Conservation (phyloP, 495 filamentous ascomycete species). For the Aspergillus heteromorphus region DNA sequence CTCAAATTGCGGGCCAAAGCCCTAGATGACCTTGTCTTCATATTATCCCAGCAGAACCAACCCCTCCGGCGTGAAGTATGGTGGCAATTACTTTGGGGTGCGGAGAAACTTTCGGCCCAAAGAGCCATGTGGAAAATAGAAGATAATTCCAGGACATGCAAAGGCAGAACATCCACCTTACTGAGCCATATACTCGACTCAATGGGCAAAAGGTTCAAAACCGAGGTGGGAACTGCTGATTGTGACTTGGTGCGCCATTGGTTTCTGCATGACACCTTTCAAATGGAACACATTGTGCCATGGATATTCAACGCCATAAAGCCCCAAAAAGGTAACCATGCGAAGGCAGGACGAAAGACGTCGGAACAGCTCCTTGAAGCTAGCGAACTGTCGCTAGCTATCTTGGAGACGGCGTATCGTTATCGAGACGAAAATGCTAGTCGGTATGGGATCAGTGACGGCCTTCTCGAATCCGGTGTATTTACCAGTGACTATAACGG, state of each 20-base stretch:
- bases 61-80: constrained; percentile 55
- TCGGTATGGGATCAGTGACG: constrained; percentile 63
- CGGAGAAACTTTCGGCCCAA: constrained; percentile 86
- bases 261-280: constrained; percentile 72
- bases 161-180: constrained; percentile 45
- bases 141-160: constrained; percentile 49
- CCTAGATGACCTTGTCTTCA: constrained; percentile 62
- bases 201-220: constrained; percentile 67
- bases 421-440: constrained; percentile 64
- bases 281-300: constrained; percentile 67
- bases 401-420: constrained; percentile 64
- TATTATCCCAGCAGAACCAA: constrained; percentile 53
- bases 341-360: constrained; percentile 27
- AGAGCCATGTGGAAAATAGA: constrained; percentile 73
- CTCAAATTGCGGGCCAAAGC: constrained; percentile 64
- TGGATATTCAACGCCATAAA: constrained; percentile 71
- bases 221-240: constrained; percentile 48
- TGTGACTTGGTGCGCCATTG: constrained; percentile 71
- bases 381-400: constrained; percentile 67
- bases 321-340: constrained; percentile 38
- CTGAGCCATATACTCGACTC: constrained; percentile 62
- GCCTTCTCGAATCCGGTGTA: constrained; percentile 63
- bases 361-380: constrained; percentile 67
- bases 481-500: constrained; percentile 53
- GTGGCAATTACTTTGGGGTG: constrained; percentile 84